Conservation (phyloP, 305 asterid species). For the Withania somnifera region DNA sequence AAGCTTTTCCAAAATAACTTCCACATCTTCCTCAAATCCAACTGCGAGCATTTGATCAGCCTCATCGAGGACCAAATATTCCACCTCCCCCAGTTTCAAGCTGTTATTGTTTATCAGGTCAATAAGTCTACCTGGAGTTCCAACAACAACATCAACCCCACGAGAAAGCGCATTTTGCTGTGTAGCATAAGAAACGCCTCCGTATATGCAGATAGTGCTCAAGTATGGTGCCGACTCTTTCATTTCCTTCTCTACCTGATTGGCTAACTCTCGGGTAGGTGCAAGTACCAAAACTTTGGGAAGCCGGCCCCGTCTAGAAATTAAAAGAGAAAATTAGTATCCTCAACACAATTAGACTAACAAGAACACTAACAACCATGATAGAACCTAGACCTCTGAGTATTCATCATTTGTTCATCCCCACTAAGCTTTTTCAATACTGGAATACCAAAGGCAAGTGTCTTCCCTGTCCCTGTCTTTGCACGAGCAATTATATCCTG, state of each 20-base stretch:
- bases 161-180: constrained; percentile 74
- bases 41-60: constrained; percentile 99
- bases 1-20: constrained; percentile 55
- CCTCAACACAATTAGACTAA: neutral
- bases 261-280: constrained; percentile 91
- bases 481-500: constrained; percentile 89
- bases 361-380: neutral
- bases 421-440: constrained; percentile 55
- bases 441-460: constrained; percentile 87
- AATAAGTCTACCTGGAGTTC: constrained; percentile 95
- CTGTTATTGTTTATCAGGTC: constrained; percentile 61
- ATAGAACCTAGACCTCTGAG: constrained; percentile 38
- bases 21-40: constrained; percentile 98
- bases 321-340: constrained; percentile 5
- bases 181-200: constrained; percentile 69
- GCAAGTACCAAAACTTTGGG: constrained; percentile 84
- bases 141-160: constrained; percentile 90
- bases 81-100: constrained; percentile 75
- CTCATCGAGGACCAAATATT: constrained; percentile 88
- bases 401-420: constrained; percentile 38
- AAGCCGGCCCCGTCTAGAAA: constrained; percentile 58
- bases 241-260: constrained; percentile 90
- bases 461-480: constrained; percentile 93
- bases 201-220: constrained; percentile 77
- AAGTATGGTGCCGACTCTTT: constrained; percentile 75